Evolutionary conservation across 345 rosid genomes (phyloP), one percentile per base, ranked within the genome.

Genomic region (Syzygium aromaticum): DNA sequence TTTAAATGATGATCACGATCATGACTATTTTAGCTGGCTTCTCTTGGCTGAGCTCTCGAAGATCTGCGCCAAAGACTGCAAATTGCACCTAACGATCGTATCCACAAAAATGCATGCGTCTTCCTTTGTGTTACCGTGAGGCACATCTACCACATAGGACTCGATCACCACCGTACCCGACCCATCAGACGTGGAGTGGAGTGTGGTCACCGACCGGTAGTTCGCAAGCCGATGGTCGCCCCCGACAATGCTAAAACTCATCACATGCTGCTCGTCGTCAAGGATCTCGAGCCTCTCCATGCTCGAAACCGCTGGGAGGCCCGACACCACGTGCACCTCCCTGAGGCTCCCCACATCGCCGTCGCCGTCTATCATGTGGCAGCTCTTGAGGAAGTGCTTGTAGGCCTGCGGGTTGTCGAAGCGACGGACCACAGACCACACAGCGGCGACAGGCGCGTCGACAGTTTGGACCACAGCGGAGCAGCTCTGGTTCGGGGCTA

Each of bases 81-180:
- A 91, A 90, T 98, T 98, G 94, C 98, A 98, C 84, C 96, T 92
- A 43, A 98, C 95, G 33, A 98, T 95, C 7, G 98, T 98, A 53
- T 95, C 98, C 3, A 92, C 93, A 33, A 98, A 96, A 85, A 87
- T 89, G 83, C 97, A 92, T 2, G 99, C 95, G 33, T 97, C 99
- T 38, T 98, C 99, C 87, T 89, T 88, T 11, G 96, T 95, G 88
- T 97, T 98, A 52, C 98, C 99, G 0, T 91, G 46, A 40, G 99
- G 99, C 56, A 96, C 89, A 52, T 98, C 99, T 23, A 94, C 98
- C 61, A 95, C 95, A 93, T 93, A 97, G 16, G 99, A 97, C 83
- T 97, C 99, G 19, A 96, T 88, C 53, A 94, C 98, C 46, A 94
- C 94, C 84, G 98, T 93, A 27, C 90, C 91, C 23, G 77, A 84